phyloP scores from a whole-genome alignment of 257 asterid genomes.

The Solanum chmielewskii region DNA sequence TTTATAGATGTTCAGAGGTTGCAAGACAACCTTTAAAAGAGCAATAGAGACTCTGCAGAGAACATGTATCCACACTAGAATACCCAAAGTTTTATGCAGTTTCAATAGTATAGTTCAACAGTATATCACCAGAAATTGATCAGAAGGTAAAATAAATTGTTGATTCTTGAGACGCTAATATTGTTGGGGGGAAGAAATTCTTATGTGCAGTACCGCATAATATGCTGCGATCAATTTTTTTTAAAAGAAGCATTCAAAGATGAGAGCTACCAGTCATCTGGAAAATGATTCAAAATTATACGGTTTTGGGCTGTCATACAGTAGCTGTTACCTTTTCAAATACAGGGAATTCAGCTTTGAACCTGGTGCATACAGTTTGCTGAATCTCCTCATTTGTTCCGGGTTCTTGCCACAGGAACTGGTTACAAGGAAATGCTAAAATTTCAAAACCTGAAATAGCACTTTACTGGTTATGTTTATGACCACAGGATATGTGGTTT shows the following conservation, averaged over 20 bases:
- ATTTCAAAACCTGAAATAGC: conserved; percentile 56
- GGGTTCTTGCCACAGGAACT: conserved; percentile 80
- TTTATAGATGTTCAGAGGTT: not conserved
- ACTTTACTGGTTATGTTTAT: not conserved
- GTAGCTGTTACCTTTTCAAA: conserved; percentile 55
- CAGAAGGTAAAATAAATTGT: not conserved
- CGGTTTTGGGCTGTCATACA: not conserved
- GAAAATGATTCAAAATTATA: not conserved
- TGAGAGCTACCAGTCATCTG: not conserved
- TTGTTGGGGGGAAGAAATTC: not conserved
- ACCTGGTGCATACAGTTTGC: conserved; percentile 60
- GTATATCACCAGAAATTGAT: not conserved
- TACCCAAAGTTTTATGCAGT: not conserved
- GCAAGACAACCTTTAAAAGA: not conserved
- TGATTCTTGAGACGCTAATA: not conserved
- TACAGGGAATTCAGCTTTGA: conserved; percentile 74
- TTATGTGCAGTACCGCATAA: not conserved
- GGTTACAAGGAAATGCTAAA: conserved; percentile 91
- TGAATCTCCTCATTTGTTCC: conserved; percentile 71
- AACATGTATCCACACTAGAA: not conserved
- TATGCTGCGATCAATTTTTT: not conserved
- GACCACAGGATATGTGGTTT: not conserved
- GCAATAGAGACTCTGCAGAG: not conserved
- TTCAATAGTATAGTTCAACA: not conserved
- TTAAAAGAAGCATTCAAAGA: not conserved